Base-by-base conservation (phyloP, 2,329 filamentous ascomycete species). In the Ceratocystis eucalypticola region DNA sequence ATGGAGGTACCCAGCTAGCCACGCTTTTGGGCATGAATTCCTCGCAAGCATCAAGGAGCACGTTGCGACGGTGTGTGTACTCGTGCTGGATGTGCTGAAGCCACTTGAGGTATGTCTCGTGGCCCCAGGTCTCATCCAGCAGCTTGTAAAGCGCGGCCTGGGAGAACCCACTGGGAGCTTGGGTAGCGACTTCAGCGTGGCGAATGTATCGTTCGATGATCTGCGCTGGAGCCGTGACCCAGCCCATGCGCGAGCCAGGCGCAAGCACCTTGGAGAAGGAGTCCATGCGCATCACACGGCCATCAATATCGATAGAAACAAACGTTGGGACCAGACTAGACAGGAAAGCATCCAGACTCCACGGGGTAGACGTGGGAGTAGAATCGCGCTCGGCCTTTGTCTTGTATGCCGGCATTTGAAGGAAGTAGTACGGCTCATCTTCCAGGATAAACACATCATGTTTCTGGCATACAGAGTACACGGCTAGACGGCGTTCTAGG, bases 351-450 rank as follows among this genome's bases (percentile, higher is more conserved):
- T 87, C 83, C 65, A 89, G 83, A 4, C 69, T 59, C 67, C 64
- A 62, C 15, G 64, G 41, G 17, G 62, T 15, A 22, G 88, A 88
- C 0, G 91, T 91, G 75, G 73, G 8, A 75, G 71, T 0, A 73
- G 76, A 46, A 25, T 61, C 3, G 96, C n/a, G 88, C 86, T 5
- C 86, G 82, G 67, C 89, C 83, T 5, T 69, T 15, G 83, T 80
- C 1, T 80, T 80, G 76, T 91, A 93, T 0, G 87, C 84, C 71
- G 89, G 84, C 88, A 91, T 89, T 76, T 96, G 92, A 45, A 96
- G 80, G 77, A 93, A 96, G 77, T 95, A 96, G 77, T 96, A 96
- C 1, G 92, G 92, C 74, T 96, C 92, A 73, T 96, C 92, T 77
- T 96, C 92, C 70, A 96, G 78, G 73, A 96, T 92, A 77, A 84